Evolutionary conservation across 306 rosid genomes (phyloP).

Genomic region (Vigna hirtella): DNA sequence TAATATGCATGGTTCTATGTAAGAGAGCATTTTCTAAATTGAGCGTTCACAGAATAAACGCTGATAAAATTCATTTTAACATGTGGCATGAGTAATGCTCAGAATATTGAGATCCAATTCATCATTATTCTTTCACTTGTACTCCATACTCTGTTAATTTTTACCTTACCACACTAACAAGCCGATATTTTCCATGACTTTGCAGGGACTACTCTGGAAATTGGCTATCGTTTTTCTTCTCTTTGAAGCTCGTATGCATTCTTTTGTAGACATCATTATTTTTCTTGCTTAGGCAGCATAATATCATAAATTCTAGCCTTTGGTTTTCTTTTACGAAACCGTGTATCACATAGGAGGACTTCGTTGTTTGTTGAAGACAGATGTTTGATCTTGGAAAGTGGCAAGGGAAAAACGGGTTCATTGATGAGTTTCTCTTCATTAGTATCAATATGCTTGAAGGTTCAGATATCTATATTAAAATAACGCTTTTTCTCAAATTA

Average conservation of each 20-base stretch:
- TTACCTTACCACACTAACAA: conserved; percentile 33
- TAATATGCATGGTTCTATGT: background rate
- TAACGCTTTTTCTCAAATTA: conserved; percentile 27
- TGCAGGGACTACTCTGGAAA: conserved; percentile 82
- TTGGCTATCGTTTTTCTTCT: conserved; percentile 69
- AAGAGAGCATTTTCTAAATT: conserved; percentile 21
- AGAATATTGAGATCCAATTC: conserved; percentile 7
- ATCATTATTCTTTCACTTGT: conserved; percentile 20
- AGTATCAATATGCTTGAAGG: conserved; percentile 71
- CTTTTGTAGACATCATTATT: conserved; percentile 30
- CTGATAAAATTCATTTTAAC: conserved; percentile 19
- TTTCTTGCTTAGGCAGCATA: conserved; percentile 4
- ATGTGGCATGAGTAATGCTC: background rate
- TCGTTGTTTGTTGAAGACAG: conserved; percentile 63
- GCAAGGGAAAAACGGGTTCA: conserved; percentile 54
- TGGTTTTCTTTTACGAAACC: conserved; percentile 16
- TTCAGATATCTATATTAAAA: conserved; percentile 38
- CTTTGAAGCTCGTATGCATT: conserved; percentile 85
- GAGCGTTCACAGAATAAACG: conserved; percentile 10
- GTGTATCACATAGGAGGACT: conserved; percentile 45
- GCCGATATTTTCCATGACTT: conserved; percentile 39
- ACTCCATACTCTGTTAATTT: conserved; percentile 15
- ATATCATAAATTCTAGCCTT: conserved; percentile 26
- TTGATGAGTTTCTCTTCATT: conserved; percentile 59
- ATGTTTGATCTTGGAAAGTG: conserved; percentile 63